A percentile compares a stretch with the other conserved stretches of the same genome.
Conservation (phyloP, 2,329 filamentous ascomycete species). For the Raffaelea albimanens region DNA sequence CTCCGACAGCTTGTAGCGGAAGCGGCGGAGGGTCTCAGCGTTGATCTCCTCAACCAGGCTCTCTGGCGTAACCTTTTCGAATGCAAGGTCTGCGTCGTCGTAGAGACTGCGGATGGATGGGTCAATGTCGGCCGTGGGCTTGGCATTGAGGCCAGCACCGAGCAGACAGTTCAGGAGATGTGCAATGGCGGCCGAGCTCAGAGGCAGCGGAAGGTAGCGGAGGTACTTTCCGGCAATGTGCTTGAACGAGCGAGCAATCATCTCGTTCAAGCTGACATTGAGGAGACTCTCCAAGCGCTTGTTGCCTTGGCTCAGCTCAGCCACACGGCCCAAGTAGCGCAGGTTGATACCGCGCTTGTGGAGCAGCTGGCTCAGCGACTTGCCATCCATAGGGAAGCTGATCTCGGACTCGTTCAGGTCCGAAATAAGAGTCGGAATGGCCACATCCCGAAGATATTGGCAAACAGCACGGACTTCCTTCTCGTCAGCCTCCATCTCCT, state of each 20-base stretch:
- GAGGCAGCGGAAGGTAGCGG: constrained; percentile 66
- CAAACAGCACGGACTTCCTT: constrained; percentile 79
- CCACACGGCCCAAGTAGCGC: constrained; percentile 83
- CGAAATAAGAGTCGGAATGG: constrained; percentile 76
- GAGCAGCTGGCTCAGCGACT: constrained; percentile 75
- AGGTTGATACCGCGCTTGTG: constrained; percentile 98
- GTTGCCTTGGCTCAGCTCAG: constrained; percentile 54
- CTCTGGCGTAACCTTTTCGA: constrained; percentile 69
- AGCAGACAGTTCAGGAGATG: constrained; percentile 93
- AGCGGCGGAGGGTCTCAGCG: constrained; percentile 62
- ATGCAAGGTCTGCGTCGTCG: constrained; percentile 70
- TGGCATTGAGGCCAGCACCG: constrained; percentile 64
- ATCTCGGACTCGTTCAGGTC: constrained; percentile 89
- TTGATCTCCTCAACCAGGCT: constrained; percentile 60
- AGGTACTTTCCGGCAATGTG: constrained; percentile 76
- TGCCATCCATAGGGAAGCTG: constrained; percentile 97
- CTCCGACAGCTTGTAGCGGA: constrained; percentile 61
- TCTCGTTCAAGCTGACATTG: constrained; percentile 76
- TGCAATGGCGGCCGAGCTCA: constrained; percentile 69
- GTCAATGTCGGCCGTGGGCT: constrained; percentile 71
- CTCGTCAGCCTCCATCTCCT: constrained; percentile 74
- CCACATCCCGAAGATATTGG: constrained; percentile 62
- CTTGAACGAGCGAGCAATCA: constrained; percentile 94
- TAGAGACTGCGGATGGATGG: constrained; percentile 66
- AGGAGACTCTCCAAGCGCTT: constrained; percentile 68